Evolutionary conservation across 495 filamentous ascomycete genomes (phyloP).

Genomic region (Rhypophila decipiens): DNA sequence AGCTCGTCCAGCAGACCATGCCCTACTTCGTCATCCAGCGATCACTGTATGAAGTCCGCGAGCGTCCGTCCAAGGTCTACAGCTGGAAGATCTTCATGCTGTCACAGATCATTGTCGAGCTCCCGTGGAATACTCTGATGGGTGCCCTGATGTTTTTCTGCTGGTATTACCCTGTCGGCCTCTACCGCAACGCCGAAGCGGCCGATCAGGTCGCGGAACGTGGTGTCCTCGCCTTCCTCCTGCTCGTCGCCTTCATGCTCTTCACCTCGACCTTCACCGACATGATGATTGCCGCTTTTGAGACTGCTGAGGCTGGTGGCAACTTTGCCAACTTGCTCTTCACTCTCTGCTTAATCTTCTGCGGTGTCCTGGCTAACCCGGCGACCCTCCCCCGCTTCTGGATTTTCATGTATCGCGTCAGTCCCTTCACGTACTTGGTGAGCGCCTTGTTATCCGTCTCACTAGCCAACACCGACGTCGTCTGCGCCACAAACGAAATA

Average conservation of each 20-base stretch:
- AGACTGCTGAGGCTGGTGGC: conserved; percentile 57
- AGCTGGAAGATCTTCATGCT: conserved; percentile 78
- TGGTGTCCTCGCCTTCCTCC: conserved; percentile 60
- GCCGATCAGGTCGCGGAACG: conserved; percentile 52
- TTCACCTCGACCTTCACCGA: conserved; percentile 67
- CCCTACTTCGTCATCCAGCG: conserved; percentile 75
- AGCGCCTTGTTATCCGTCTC: conserved; percentile 55
- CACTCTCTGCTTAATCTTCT: conserved; percentile 63
- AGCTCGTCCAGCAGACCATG: conserved; percentile 78
- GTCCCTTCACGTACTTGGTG: conserved; percentile 68
- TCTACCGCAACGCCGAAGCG: conserved; percentile 61
- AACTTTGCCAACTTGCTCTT: conserved; percentile 63
- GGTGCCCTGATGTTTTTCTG: conserved; percentile 61
- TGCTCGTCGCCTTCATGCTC: conserved; percentile 58
- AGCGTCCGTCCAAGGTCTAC: conserved; percentile 79
- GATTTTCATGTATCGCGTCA: conserved; percentile 80
- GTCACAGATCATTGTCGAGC: conserved; percentile 66
- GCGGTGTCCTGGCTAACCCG: conserved; percentile 65
- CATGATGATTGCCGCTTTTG: conserved; percentile 62
- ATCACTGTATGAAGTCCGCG: conserved; percentile 75
- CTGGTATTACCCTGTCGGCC: conserved; percentile 79
- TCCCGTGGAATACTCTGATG: conserved; percentile 70
- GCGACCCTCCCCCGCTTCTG: conserved; percentile 62
- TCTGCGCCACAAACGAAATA: conserved; percentile 57
- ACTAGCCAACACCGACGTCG: conserved; percentile 51